Base-by-base conservation (phyloP, 2,329 filamentous ascomycete species). In the Endoconidiophora polonica region DNA sequence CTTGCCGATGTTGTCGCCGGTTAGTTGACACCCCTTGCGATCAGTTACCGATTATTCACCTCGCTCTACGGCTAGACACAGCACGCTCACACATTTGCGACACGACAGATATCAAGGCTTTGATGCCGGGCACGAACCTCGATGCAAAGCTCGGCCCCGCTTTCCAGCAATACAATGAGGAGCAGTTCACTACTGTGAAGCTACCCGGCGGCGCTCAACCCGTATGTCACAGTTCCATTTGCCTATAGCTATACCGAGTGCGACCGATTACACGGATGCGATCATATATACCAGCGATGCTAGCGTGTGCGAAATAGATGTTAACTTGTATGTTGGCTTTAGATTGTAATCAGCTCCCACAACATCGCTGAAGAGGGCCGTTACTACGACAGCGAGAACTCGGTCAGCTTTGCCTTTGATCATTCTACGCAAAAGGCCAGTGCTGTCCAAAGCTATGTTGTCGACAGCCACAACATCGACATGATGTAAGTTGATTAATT, bases 121-220 rank as follows among this genome's bases (percentile, higher is more conserved):
- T 98, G 41, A 86, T 87, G 16, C 70, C 77, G 55, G 77, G 83
- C 57, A 77, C 79, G 40, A 69, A 73, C 50, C 69, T 91, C 54
- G 68, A 88, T 50, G 68, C 77, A 54, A 79, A 83, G 56, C 81
- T 95, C 48, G 76, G 73, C 5, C 84, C 87, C 0, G 87, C 91
- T 0, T 93, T 94, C 63, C 73, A 88, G 66, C 86, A 83, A 66
- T 96, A 98, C 74, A 95, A 96, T 60, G 90, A 98, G 67, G 83
- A 88, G 65, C 91, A 98, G 66, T 83, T 95, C 64, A 69, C 79
- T 45, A 87, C 87, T 14, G 81, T 86, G 55, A 94, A 93, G 72
- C 76, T 98, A 50, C 90, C 90, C 0, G 87, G 87, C 26, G 78
- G 83, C 62, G 90, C 79, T 64, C 79, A 86, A 63, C 59, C 61